Conservation (phyloP, 768 basidiomycete species). For the Porpolomopsis calyptriformis region DNA sequence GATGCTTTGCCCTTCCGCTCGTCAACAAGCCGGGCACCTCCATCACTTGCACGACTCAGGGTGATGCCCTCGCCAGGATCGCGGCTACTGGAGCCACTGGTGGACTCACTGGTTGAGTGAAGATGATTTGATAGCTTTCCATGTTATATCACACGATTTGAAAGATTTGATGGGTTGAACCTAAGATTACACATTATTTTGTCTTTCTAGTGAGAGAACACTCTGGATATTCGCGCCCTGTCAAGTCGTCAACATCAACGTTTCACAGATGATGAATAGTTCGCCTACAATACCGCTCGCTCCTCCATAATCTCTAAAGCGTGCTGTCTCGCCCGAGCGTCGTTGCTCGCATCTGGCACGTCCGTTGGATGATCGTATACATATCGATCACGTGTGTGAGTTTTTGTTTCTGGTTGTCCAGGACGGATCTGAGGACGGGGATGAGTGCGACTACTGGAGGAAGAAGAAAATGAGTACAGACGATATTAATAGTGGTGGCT, state of each 20-base stretch:
- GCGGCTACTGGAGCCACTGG: constrained; percentile 23
- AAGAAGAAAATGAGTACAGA: no score
- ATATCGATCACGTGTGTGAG: no score
- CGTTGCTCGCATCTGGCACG: constrained; percentile 13
- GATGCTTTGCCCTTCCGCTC: constrained; percentile 43
- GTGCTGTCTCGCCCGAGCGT: constrained; percentile 31
- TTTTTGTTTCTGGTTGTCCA: no score
- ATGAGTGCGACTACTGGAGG: no score
- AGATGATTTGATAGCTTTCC: constrained; percentile 24
- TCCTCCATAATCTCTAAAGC: constrained; percentile 33
- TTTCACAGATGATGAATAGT: constrained; percentile 32
- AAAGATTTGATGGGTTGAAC: no score
- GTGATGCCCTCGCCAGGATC: constrained; percentile 9
- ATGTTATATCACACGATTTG: no score
- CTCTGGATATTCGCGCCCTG: constrained; percentile 26
- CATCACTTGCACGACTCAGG: constrained; percentile 32
- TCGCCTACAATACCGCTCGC: constrained; percentile 20
- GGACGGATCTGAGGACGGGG: no score
- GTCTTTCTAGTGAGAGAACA: constrained; percentile 34
- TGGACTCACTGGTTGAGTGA: constrained; percentile 30
- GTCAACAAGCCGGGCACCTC: constrained; percentile 44
- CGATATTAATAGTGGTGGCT: no score
- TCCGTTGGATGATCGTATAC: no score
- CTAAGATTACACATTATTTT: background rate
- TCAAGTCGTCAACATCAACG: constrained; percentile 24